Conservation (phyloP, 495 filamentous ascomycete genomes). For the Hypoxylon cercidicola region DNA sequence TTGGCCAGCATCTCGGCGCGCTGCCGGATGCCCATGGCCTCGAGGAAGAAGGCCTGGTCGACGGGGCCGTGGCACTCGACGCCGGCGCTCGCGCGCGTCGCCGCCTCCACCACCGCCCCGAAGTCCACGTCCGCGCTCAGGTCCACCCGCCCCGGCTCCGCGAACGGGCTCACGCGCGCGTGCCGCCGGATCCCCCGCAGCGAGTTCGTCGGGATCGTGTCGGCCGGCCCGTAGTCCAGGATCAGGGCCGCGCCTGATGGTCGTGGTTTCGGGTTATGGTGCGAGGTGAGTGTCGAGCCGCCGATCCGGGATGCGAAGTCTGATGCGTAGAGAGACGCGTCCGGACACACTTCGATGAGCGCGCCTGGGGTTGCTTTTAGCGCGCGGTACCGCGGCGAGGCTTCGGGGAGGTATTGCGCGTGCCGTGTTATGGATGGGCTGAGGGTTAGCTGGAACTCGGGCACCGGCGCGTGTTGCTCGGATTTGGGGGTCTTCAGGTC, state of each 20-base stretch:
- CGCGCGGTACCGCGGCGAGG: slow-evolving; percentile 81
- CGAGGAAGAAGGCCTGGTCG: slow-evolving; percentile 82
- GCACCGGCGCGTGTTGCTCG: slow-evolving; percentile 61
- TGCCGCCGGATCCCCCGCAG: slow-evolving; percentile 87
- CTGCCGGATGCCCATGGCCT: slow-evolving; percentile 81
- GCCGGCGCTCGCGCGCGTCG: slow-evolving; percentile 73
- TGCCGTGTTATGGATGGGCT: slow-evolving; percentile 79
- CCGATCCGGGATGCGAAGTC: slow-evolving; percentile 87
- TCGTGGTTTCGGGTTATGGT: slow-evolving; percentile 62
- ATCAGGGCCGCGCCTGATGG: slow-evolving; percentile 89
- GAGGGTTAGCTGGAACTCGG: slow-evolving; percentile 86
- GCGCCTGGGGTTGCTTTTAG: slow-evolving; percentile 69
- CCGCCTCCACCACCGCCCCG: slow-evolving; percentile 80
- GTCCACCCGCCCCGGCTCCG: slow-evolving; percentile 81
- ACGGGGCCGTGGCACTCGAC: slow-evolving; percentile 95
- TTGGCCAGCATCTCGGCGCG: slow-evolving; percentile 74
- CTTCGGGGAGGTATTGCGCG: slow-evolving; percentile 82
- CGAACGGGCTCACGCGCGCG: slow-evolving; percentile 77
- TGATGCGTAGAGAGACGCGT: slow-evolving; percentile 78
- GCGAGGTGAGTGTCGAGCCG: slow-evolving; percentile 53
- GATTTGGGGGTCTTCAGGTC: slow-evolving; percentile 62
- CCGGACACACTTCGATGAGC: slow-evolving; percentile 89
- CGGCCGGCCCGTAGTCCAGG: slow-evolving; percentile 88
- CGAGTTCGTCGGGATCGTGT: slow-evolving; percentile 83
- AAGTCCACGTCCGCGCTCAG: slow-evolving; percentile 95